Conservation (phyloP, 345 rosid species). For the Rubroshorea leprosula region DNA sequence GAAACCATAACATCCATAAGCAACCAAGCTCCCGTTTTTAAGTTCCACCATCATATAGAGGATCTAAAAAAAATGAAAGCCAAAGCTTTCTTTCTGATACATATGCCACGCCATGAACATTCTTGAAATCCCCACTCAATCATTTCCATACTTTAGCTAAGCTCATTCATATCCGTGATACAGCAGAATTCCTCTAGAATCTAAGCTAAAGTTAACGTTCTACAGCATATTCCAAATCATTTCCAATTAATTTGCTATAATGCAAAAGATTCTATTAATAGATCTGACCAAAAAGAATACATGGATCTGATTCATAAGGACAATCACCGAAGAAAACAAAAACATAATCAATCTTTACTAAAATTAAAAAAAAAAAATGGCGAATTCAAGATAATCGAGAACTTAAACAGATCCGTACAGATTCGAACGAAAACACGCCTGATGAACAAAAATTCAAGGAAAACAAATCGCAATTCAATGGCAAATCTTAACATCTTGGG, state of each 20-base stretch:
- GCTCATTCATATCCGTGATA: too few relatives aligned
- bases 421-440: background rate
- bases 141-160: too few relatives aligned
- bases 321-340: background rate
- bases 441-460: background rate
- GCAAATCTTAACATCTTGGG: background rate
- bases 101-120: background rate
- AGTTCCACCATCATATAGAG: too few relatives aligned
- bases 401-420: conserved; percentile 4
- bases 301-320: conserved; percentile 25
- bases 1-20: background rate
- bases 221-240: background rate
- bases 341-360: background rate
- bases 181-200: too few relatives aligned
- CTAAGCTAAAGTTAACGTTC: background rate
- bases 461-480: background rate
- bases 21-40: background rate
- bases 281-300: conserved; percentile 24
- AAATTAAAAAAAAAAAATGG: background rate
- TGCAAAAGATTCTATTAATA: conserved; percentile 13
- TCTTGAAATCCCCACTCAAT: background rate
- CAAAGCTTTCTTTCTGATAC: background rate
- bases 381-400: background rate
- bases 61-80: background rate
- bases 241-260: background rate